Evolutionary conservation across 768 basidiomycete genomes (phyloP), one percentile per base, ranked within the genome.

Genomic region (Paxillus rubicundulus): DNA sequence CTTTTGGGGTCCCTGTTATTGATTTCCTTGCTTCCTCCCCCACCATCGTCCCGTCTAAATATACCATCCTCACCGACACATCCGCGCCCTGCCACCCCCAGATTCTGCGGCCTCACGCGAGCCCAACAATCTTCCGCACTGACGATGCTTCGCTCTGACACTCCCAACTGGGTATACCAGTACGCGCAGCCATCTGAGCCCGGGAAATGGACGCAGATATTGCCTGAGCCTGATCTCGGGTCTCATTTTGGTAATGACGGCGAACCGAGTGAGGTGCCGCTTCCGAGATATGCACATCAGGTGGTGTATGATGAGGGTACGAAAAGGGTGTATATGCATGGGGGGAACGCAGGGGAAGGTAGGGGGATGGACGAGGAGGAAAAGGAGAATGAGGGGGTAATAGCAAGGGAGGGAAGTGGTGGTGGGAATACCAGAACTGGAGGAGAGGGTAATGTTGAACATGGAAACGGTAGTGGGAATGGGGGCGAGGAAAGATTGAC

Each of bases 271-370:
- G 74, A 75, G 16, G 73, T 73, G 37, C 88, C 89, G 0, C 55
- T 72, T 4, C 79, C 89, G 7, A 74, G 89, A 47, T 91, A 86
- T 61, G 89, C 89, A 3, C 87, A 90, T 61, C 87, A 90, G 65
- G 81, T 89, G 12, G 86, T 86, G 38, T 91, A 89, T 54, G 84
- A 89, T 58, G 70, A 80, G 1, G 69, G 65, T 24, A 77, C 79
- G 40, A 79, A 75, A 56, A 77, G 70, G 33, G 72, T 83, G 3
- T 90, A 80, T 61, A 70, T 91, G 71, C 89, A 91, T 60, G 90
- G 90, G 2, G 89, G 89, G 39, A 91, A 89, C 69, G 81, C 79
- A 5, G 87, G 87, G 0, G 61, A 72, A 40, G 65, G 60, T 12
- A 57, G 60, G 45, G 54, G 13, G 16, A 30, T 30, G 1, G 48